Conservation (phyloP, 2,329 filamentous ascomycete genomes). For the Cercospora sojina region DNA sequence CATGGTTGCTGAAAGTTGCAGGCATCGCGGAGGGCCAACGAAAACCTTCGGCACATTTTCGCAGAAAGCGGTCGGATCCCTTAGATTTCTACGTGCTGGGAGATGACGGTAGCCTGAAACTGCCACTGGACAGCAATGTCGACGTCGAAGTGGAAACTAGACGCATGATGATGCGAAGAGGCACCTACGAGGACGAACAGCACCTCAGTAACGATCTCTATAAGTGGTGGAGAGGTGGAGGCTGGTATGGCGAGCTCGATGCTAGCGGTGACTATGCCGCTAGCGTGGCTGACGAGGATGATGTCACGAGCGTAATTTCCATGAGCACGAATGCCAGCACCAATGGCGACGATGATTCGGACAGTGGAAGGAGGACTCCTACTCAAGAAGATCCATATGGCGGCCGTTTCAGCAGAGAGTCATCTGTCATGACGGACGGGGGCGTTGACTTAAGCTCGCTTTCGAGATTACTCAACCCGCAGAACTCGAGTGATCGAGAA, state of each 20-base stretch:
- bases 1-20: slow-evolving; percentile 60
- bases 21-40: slow-evolving; percentile 42
- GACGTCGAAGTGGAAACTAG: slow-evolving; percentile 82
- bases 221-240: slow-evolving; percentile 77
- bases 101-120: slow-evolving; percentile 53
- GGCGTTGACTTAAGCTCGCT: slow-evolving; percentile 48
- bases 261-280: slow-evolving; percentile 75
- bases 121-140: slow-evolving; percentile 62
- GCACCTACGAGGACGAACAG: slow-evolving; percentile 56
- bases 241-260: slow-evolving; percentile 82
- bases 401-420: slow-evolving; percentile 43
- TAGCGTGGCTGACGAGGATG: slow-evolving; percentile 59
- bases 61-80: slow-evolving; percentile 24
- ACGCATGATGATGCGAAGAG: slow-evolving; percentile 53
- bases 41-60: slow-evolving; percentile 27
- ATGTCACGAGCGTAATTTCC: slow-evolving; percentile 79
- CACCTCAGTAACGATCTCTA: slow-evolving; percentile 75
- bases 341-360: slow-evolving; percentile 47
- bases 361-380: slow-evolving; percentile 65
- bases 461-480: slow-evolving; percentile 77
- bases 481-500: slow-evolving; percentile 71
- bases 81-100: slow-evolving; percentile 54
- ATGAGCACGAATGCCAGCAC: slow-evolving; percentile 52
- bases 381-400: slow-evolving; percentile 63
- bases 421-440: slow-evolving; percentile 55